These are phyloP conservation scores for Vaccinium corymbosum DNA, from an alignment of 148 eudicot species.

Conservation along the genomic window DNA sequence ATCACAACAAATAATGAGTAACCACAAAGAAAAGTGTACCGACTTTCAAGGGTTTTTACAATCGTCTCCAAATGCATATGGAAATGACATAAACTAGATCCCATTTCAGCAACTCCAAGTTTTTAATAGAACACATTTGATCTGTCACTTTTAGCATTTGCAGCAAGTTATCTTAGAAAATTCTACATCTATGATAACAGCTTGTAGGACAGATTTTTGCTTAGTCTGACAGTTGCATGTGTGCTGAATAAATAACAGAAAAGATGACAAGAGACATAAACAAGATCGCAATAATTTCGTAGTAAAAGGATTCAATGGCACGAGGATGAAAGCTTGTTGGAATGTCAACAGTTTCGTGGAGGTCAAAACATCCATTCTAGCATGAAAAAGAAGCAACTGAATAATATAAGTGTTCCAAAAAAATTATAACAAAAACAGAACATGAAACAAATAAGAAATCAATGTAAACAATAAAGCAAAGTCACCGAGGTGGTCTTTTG, in stretches of 20 bases:
- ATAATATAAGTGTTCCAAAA: not conserved
- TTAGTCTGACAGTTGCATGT: not conserved
- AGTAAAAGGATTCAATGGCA: not conserved
- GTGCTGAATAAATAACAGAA: conserved; percentile 1
- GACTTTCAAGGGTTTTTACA: not conserved
- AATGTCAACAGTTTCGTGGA: not conserved
- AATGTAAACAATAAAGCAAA: not conserved
- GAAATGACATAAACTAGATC: not conserved
- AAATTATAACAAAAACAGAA: not conserved
- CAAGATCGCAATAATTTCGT: not conserved
- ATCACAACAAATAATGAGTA: conserved; percentile 16
- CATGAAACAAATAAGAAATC: not conserved
- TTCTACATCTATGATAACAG: not conserved
- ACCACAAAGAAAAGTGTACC: not conserved
- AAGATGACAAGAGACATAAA: not conserved
- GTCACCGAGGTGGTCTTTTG: not conserved
- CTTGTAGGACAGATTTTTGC: not conserved
- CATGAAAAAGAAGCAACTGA: not conserved
- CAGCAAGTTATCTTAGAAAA: not conserved
- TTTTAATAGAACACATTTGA: not conserved
- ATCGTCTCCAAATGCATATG: not conserved
- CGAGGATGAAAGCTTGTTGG: not conserved
- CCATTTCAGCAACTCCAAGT: not conserved
- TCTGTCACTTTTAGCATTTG: not conserved
- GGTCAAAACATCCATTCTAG: not conserved